Percentiles rank a stretch among this genome's conserved stretches.
Conservation (phyloP, 2,329 filamentous ascomycete genomes). For the Aspergillus texensis region DNA sequence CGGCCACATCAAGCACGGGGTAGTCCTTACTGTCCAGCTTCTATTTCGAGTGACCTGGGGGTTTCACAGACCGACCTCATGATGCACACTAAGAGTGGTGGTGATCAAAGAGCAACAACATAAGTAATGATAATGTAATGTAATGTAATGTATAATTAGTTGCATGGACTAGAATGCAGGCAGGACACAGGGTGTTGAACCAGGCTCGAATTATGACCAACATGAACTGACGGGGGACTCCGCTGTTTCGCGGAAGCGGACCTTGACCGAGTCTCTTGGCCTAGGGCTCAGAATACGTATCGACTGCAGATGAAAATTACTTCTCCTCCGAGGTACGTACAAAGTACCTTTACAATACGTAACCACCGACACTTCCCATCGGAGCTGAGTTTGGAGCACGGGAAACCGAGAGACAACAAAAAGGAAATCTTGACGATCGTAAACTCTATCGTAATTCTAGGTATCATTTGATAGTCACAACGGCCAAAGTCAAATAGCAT, state of each 20-base stretch:
- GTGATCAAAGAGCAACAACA: background rate
- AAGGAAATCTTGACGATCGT: background rate
- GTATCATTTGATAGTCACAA: background rate
- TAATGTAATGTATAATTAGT: background rate
- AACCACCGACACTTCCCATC: background rate
- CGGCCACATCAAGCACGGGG: background rate
- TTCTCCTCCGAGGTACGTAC: background rate
- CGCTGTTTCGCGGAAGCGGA: background rate
- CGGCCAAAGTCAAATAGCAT: background rate
- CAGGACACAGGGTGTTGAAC: background rate
- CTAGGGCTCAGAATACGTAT: background rate
- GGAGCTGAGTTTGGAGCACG: background rate
- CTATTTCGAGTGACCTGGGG: background rate
- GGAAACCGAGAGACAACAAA: background rate
- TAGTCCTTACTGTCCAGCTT: background rate
- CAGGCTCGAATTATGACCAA: constrained; percentile 1
- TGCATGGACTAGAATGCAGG: background rate
- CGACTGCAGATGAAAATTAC: background rate
- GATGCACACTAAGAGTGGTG: background rate
- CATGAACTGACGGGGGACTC: background rate
- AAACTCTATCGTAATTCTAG: background rate
- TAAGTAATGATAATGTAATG: background rate
- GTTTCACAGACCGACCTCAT: constrained; percentile 2
- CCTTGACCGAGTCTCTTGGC: background rate
- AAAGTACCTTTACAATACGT: background rate